phyloP scores from a whole-genome alignment of 1,284 basidiomycete genomes.

The Cystobasidium pallidum region DNA sequence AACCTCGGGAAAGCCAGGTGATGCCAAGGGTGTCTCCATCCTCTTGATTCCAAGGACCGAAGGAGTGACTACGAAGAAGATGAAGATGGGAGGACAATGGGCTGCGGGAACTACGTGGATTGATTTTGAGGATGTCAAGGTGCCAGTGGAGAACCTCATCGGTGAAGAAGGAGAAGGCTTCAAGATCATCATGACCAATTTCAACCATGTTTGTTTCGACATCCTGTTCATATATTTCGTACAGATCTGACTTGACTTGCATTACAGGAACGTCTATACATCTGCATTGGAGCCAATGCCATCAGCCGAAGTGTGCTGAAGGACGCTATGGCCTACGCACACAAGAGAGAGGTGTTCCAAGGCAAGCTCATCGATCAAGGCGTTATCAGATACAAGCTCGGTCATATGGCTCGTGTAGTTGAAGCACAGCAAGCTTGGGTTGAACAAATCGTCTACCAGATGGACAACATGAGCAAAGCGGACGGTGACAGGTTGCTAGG shows the following conservation, averaged over 20 bases:
- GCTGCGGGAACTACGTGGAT: constrained; percentile 56
- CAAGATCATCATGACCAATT: constrained; percentile 49
- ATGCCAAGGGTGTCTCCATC: constrained; percentile 55
- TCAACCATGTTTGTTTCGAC: constrained; percentile 36
- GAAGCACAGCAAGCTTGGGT: constrained; percentile 46
- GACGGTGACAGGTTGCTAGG: constrained; percentile 46
- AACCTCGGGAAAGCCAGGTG: constrained; percentile 56
- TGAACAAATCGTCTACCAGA: constrained; percentile 43
- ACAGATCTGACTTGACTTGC: background rate
- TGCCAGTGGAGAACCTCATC: constrained; percentile 56
- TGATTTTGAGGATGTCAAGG: constrained; percentile 55
- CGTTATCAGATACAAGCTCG: constrained; percentile 53
- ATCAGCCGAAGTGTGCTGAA: constrained; percentile 46
- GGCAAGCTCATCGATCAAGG: constrained; percentile 51
- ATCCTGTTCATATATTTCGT: background rate
- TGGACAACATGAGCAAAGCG: constrained; percentile 37
- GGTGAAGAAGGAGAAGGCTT: constrained; percentile 52
- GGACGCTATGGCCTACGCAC: constrained; percentile 49
- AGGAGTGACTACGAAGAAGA: constrained; percentile 48
- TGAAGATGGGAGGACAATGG: constrained; percentile 47
- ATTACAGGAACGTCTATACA: constrained; percentile 46
- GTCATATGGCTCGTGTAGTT: constrained; percentile 49
- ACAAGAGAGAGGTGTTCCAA: constrained; percentile 52
- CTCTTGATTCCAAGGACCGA: constrained; percentile 54
- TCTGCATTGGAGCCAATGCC: constrained; percentile 51